Base-by-base conservation (phyloP, 2,329 filamentous ascomycete genomes). In the Bisporella sp. region DNA sequence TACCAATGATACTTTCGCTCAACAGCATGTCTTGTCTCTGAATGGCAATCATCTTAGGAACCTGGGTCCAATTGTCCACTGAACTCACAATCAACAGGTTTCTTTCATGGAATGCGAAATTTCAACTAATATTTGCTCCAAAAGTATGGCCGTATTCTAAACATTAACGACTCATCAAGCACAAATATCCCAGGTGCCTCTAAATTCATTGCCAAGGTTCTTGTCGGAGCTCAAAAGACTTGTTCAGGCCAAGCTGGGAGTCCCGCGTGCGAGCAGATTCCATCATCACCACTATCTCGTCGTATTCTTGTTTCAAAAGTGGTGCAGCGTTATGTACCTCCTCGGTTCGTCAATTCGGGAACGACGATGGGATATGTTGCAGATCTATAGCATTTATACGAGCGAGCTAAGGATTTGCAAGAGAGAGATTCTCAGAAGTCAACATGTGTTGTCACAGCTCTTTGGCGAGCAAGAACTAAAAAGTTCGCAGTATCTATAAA, bases 31-130 rank as follows among this genome's bases (percentile, higher is more conserved):
- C 2, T 8, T 5, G 7, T 40, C 32, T 2, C 29, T 32, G 6
- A 30, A 7, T 29, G 45, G 11, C 48, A 8, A 11, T 37, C 6
- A 30, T 6, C 21, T 35, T 37, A 5, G 69, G 74, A 54, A 73
- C 79, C 48, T 70, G 73, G 1, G 77, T 83, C 54, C 80, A 83
- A 62, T 65, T 84, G 4, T 77, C 78, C 0, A 73, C 76, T 6
- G 72, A 78, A 44, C 68, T 82, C 5, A 62, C 80, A 51, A 72
- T 84, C n/a, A 65, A 70, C 48, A 71, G 79, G 35, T 84, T 84
- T 80, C 57, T 70, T 76, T 50, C 64, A 65, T 4, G 64, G 75
- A 21, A 56, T 75, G n/a, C 64, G 67, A 13, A 70, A 72, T 49
- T 73, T 72, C 11, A 79, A 81, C 51, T 57, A 61, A 31, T 68